Evolutionary conservation across 2,329 filamentous ascomycete species (phyloP), one percentile per base, ranked within the genome.

Genomic region (Ciborinia camelliae): DNA sequence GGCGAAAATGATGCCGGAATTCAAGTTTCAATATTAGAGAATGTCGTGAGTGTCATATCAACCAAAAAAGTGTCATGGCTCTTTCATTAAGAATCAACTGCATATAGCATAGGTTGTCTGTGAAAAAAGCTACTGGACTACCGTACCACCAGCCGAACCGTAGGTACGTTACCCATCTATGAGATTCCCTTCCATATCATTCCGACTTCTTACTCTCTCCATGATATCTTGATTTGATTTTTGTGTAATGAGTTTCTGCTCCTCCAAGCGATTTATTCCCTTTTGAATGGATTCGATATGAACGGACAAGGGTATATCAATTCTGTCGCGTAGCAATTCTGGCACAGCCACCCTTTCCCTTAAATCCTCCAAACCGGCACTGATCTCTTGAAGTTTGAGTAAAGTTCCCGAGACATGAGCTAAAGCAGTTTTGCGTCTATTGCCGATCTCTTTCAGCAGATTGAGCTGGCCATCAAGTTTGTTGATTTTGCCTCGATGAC

Each of bases 251-350:
- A 83, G 81, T 66, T 90, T 81, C 54, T 87, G 86, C 28, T 79
- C 77, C 74, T 91, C 87, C 66, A 95, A 77, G 68, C 91, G 81
- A 75, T 92, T 88, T 1, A 93, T 85, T 0, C 89, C 89, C 57
- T 85, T 79, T 65, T 89, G 82, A 67, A 95, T 92, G 64, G 86
- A 87, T 69, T 91, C 86, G 48, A 95, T 87, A 73, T 95, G 90
- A 50, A 91, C 87, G 59, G 83, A 82, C 5, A 95, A 78, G 3
- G 90, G 89, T 12, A 91, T 80, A 35, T 80, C 78, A 3, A 71
- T 75, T 9, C 78, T 78, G 32, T 80, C 81, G 1, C 81, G 82
- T 14, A 87, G 71, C 12, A 89, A 75, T 68, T 86, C 87, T 0
- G 90, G 89, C 64, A 84, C 82, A 0, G 85, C 86, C 12, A 93